Evolutionary conservation across 2,329 filamentous ascomycete species (phyloP), one percentile per base, ranked within the genome.

Genomic region (Fusarium sp.): DNA sequence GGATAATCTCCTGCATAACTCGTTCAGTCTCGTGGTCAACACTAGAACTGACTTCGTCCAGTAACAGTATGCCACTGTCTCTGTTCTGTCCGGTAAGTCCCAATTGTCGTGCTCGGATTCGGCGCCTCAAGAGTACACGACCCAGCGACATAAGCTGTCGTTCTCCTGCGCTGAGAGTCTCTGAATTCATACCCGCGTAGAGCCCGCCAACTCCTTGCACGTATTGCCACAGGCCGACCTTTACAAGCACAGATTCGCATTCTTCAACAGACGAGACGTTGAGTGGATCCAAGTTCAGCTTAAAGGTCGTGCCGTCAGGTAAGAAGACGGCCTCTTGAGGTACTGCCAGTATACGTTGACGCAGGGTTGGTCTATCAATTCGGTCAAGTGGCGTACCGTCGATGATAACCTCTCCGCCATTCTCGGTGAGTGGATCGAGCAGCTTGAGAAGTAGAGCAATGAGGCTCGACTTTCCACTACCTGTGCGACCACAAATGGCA

Each of bases 131-230:
- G 17, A 90, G 78, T 0, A 87, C 88, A 1, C 88, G 78, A 0
- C 85, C 88, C 3, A 91, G 80, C 66, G 84, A 87, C 69, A 92
- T 88, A 0, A 91, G 80, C 72, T 91, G 89, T 57, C 83, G 83
- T 74, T 91, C 88, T 1, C 89, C 89, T 41, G 84, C 82, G 7
- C 82, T 85, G 8, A 89, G 78, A 53, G 80, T 78, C 10, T 84
- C 79, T 2, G 81, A 76, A 14, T 79, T 78, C 64, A 90, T 81
- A 5, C 57, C 66, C 0, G 72, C 71, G 2, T 72, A 60, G 0
- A 82, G 70, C 0, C 80, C 79, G 2, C 79, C 80, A 3, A 73
- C 68, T 8, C 75, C 71, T 1, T 71, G 51, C 2, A 82, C 70
- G 14, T 80, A 75, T 1, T 52, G 35, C 58, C 74, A 77, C 2